Evolutionary conservation across 345 rosid genomes (phyloP), one percentile per base, ranked within the genome.

Genomic region (Euphorbia peplus): DNA sequence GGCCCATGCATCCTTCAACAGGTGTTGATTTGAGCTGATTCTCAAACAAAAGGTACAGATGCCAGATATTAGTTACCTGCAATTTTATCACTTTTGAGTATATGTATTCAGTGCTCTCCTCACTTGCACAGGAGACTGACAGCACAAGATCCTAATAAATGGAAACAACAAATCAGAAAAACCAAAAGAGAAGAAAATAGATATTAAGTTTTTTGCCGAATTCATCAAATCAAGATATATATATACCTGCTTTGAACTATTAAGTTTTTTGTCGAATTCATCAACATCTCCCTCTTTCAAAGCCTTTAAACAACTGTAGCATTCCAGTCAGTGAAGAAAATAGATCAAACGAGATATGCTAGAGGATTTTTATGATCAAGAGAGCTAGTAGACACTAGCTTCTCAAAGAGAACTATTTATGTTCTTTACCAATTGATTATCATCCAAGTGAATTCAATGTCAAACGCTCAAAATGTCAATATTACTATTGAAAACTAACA

Each of bases 71-170:
- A 60, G 30, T 71, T 75, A 93, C 98, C 96, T 91, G 98, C 70
- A 93, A 93, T 73, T 88, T 91, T 61, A 85, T 83, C 61, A 91
- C 79, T 68, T 95, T 80, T 29, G 92, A 91, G 78, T 84, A 88
- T 79, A 93, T 88, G 73, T 76, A 81, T 71, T 84, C 96, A 5
- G 95, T 93, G 86, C 95, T 88, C 74, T 93, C 98, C 79, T 85
- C 89, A 68, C 96, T 93, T 68, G 95, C 92, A 75, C 73, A 81
- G 75, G 92, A 88, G 54, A 91, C 80, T 68, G 87, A 85, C 74
- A 83, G 74, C 51, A 87, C 82, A 76, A 91, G 98, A 81, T 85
- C 96, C 98, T 93, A 66, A 67, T 51, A 77, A 63, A 51, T n/a
- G 28, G 14, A 52, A 60, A 71, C 9, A 46, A 8, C 68, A 30